Evolutionary conservation across 2,329 filamentous ascomycete species (phyloP).

Genomic region (Colletotrichum melonis): DNA sequence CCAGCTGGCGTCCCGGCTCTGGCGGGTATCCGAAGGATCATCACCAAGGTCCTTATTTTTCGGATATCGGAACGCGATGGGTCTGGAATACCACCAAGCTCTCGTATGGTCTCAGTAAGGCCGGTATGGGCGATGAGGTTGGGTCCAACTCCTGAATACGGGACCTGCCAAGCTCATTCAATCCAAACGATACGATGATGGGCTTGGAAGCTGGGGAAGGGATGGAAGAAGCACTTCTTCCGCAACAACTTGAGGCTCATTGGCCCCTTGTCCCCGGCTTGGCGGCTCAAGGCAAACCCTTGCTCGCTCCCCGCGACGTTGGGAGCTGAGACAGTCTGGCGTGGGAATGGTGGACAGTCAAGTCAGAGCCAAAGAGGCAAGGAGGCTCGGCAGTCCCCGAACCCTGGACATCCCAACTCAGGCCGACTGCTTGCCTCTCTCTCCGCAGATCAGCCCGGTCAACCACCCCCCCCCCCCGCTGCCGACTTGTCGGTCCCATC

Average conservation of each 20-base stretch:
- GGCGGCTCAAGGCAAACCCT: slow-evolving; percentile 17
- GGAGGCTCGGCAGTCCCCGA: slow-evolving; percentile 32
- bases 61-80: slow-evolving; percentile 10
- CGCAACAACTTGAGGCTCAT: slow-evolving; percentile 14
- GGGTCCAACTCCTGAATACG: slow-evolving; percentile 16
- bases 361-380: slow-evolving; percentile 28
- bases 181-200: slow-evolving; percentile 35
- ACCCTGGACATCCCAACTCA: slow-evolving; percentile 35
- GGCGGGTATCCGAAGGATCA: slow-evolving; percentile 17
- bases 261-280: slow-evolving; percentile 23
- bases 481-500: slow-evolving; percentile 29
- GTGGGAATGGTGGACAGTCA: slow-evolving; percentile 34
- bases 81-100: background rate
- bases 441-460: slow-evolving; percentile 31
- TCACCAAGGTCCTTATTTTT: slow-evolving; percentile 9
- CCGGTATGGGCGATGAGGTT: background rate
- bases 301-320: slow-evolving; percentile 32
- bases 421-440: slow-evolving; percentile 13
- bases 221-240: slow-evolving; percentile 28
- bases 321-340: slow-evolving; percentile 33
- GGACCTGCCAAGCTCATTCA: slow-evolving; percentile 22
- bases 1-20: slow-evolving; percentile 14
- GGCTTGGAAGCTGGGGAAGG: slow-evolving; percentile 25
- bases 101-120: slow-evolving; percentile 13
- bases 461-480: background rate